Evolutionary conservation across 192 early-diverging fungal genomes (phyloP), one percentile per base, ranked within the genome.

Genomic region (Umbelopsis vinacea): DNA sequence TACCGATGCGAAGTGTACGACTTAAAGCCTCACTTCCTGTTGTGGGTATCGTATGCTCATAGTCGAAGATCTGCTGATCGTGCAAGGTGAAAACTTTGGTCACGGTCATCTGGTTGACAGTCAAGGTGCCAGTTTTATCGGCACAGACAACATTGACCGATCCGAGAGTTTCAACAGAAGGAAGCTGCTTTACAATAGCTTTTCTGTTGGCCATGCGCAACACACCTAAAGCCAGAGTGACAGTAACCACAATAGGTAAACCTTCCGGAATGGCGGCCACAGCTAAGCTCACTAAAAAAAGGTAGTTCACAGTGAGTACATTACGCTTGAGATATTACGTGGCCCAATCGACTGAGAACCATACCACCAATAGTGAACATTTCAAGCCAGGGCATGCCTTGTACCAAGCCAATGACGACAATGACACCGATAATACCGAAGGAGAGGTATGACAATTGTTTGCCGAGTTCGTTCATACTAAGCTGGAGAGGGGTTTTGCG

Each of bases 261-360:
- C 97, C 97, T 80, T 98, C 96, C 26, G 97, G 97, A 72, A 99
- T 98, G n/a, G 96, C 95, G 21, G 97, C 97, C 0, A 99, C 97
- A 0, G 96, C 96, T 68, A 99, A 86, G 87, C 88, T 90, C 23
- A 95, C 92, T 88, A 68, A 22, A 70, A n/a, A 22, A 33, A 37
- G 23, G 46, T 26, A 22, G 14, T 45, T 24, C 19, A 37, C 22
- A 33, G 37, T 68, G 26, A 54, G 6, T n/a, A 21, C 15, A 12
- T 55, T 67, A 9, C 9, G n/a, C 40, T 24, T 69, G 9, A 57
- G 9, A 11, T 8, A 7, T 22, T 48, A 46, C 37, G 43, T 53
- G 47, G 35, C 4, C n/a, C 3, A 68, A 7, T 47, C 5, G 17
- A 69, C 9, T 38, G 33, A 45, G 19, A 19, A 67, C 52, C 24